Conservation (phyloP, 2,329 filamentous ascomycete species). For the Coniochaeta sp. region DNA sequence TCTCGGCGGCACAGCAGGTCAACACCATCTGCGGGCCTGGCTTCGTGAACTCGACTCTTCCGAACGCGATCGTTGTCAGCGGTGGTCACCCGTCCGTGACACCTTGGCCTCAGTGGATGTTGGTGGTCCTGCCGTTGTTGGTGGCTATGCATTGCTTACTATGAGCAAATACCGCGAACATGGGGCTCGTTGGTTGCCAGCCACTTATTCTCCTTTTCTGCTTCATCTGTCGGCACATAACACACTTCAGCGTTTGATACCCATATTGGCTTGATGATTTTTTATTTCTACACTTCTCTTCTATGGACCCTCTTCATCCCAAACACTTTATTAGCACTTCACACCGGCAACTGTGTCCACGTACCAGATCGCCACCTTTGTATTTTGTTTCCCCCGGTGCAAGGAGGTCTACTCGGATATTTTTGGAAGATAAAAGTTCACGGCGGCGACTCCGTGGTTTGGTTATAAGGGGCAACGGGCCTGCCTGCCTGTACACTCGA, state of each 20-base stretch:
- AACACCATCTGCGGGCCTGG: constrained; percentile 55
- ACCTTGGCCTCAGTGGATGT: not conserved
- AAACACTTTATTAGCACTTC: not conserved
- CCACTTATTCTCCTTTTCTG: not conserved
- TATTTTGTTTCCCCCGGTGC: not conserved
- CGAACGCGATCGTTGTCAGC: constrained; percentile 21
- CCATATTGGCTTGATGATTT: not conserved
- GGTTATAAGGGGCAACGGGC: not conserved
- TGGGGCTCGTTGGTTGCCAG: not conserved
- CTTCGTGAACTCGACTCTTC: constrained; percentile 51
- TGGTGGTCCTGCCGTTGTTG: not conserved
- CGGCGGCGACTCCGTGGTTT: not conserved
- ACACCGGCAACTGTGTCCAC: not conserved
- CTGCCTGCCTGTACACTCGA: not conserved
- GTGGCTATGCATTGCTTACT: not conserved
- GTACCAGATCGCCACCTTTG: not conserved
- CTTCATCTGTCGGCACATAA: not conserved
- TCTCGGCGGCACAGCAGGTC: constrained; percentile 62
- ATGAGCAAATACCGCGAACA: too few species aligned
- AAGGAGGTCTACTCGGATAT: not conserved
- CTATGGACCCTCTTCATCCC: not conserved
- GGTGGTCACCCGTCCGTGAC: not conserved
- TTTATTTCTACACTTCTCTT: not conserved
- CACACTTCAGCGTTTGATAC: not conserved
- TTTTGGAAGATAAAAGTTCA: not conserved